These are phyloP conservation scores for Lathyrus tuberosus DNA, from an alignment of 306 rosid species.

Conservation along the genomic window DNA sequence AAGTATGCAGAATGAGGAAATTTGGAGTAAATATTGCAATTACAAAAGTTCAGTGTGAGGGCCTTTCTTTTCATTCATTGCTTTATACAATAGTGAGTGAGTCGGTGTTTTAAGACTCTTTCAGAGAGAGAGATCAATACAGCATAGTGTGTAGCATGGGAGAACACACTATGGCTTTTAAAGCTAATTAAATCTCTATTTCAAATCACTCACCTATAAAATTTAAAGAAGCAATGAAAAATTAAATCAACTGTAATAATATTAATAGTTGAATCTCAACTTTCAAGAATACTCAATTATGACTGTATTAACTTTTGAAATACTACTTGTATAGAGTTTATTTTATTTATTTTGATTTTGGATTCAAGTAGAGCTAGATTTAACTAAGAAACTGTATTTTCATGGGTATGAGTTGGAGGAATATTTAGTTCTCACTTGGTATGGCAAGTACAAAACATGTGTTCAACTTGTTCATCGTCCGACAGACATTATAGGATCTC, in stretches of 20 bases:
- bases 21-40: conserved; percentile 73
- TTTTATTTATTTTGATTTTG: conserved; percentile 1
- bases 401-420: conserved; percentile 33
- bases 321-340: neutral
- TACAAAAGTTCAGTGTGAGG: conserved; percentile 54
- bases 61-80: conserved; percentile 74
- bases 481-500: conserved; percentile 40
- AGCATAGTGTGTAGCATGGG: conserved; percentile 24
- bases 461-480: conserved; percentile 28
- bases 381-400: conserved; percentile 16
- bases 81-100: conserved; percentile 37
- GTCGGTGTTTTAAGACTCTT: conserved; percentile 67
- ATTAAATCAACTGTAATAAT: conserved; percentile 26
- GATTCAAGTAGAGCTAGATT: neutral
- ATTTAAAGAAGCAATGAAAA: conserved; percentile 39
- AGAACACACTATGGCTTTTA: conserved; percentile 48
- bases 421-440: conserved; percentile 28
- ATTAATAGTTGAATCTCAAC: conserved; percentile 34
- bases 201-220: conserved; percentile 48
- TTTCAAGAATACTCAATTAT: conserved; percentile 40
- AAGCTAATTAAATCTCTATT: conserved; percentile 48
- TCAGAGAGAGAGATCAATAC: conserved; percentile 17
- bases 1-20: conserved; percentile 74
- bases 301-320: neutral
- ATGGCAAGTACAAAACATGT: conserved; percentile 33